A percentile compares a stretch with the other conserved stretches of the same genome.
Conservation (phyloP, 495 filamentous ascomycete species). For the Podospora pseudocomata region DNA sequence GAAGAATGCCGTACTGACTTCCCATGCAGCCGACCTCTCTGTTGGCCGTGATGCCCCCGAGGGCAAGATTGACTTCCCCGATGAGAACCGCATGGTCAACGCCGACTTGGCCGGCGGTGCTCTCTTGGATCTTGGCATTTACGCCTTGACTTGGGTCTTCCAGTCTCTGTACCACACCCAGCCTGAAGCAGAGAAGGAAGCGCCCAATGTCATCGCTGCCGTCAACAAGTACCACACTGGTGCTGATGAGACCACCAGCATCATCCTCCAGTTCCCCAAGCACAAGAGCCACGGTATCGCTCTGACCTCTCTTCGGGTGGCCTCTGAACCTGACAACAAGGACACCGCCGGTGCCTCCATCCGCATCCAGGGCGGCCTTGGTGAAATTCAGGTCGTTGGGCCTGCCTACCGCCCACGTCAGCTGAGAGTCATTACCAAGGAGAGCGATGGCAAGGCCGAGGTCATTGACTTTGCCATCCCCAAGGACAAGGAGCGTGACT, state of each 20-base stretch:
- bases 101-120: slow-evolving; percentile 80
- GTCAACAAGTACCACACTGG: slow-evolving; percentile 77
- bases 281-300: slow-evolving; percentile 69
- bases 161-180: slow-evolving; percentile 83
- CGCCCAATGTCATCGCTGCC: slow-evolving; percentile 48
- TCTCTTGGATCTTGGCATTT: slow-evolving; percentile 84
- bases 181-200: slow-evolving; percentile 53
- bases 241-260: slow-evolving; percentile 75
- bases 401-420: slow-evolving; percentile 66
- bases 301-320: slow-evolving; percentile 67
- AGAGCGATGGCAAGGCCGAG: slow-evolving; percentile 45
- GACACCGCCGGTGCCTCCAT: slow-evolving; percentile 62
- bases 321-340: slow-evolving; percentile 62
- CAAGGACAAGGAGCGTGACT: slow-evolving; percentile 43
- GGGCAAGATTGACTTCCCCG: slow-evolving; percentile 43
- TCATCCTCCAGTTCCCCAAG: slow-evolving; percentile 72
- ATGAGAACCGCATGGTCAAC: slow-evolving; percentile 79
- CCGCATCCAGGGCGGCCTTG: slow-evolving; percentile 79
- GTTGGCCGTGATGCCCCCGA: slow-evolving; percentile 39
- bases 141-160: slow-evolving; percentile 90
- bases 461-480: slow-evolving; percentile 64
- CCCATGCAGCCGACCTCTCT: slow-evolving; percentile 56
- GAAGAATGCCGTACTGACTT: neutral
- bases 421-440: slow-evolving; percentile 58
- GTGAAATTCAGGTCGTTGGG: slow-evolving; percentile 80